Conservation (phyloP, 1,139 yeast species). For the Pichia sp. region DNA sequence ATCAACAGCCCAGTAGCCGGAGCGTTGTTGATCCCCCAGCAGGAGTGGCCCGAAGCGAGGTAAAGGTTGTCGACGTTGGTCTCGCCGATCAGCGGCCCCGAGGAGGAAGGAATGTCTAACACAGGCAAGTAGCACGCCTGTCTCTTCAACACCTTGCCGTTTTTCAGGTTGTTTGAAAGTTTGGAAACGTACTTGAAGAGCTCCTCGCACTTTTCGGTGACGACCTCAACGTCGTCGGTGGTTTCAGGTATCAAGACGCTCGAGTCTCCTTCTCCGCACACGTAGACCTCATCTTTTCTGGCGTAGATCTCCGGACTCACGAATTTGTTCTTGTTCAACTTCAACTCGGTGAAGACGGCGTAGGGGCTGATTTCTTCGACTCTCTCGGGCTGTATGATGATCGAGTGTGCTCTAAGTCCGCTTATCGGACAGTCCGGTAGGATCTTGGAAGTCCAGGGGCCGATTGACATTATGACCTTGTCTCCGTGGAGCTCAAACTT, state of each 20-base stretch:
- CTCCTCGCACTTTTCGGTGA: conserved; percentile 82
- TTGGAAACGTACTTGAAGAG: conserved; percentile 78
- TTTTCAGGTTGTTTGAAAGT: conserved; percentile 63
- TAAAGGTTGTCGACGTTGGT: conserved; percentile 77
- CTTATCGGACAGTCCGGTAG: conserved; percentile 90
- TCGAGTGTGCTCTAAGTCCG: conserved; percentile 91
- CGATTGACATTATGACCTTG: conserved; percentile 78
- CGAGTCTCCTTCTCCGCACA: conserved; percentile 96
- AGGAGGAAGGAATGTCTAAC: conserved; percentile 81
- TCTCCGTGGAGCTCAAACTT: conserved; percentile 54
- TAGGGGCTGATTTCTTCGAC: conserved; percentile 76
- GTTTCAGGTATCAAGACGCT: conserved; percentile 89
- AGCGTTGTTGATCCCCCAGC: conserved; percentile 98
- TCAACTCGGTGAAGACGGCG: conserved; percentile 90
- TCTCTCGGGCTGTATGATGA: conserved; percentile 77
- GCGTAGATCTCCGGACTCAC: conserved; percentile 94
- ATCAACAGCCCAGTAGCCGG: conserved; percentile 93
- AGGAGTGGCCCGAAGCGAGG: conserved; percentile 89
- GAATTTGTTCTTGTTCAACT: conserved; percentile 58
- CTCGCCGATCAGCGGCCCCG: conserved; percentile 92
- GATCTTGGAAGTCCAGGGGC: conserved; percentile 94
- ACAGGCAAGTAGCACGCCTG: conserved; percentile 98
- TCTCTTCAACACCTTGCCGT: conserved; percentile 73
- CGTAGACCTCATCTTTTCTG: conserved; percentile 90
- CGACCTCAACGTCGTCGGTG: conserved; percentile 89